A percentile compares a stretch with the other conserved stretches of the same genome.
These are phyloP conservation scores for Botrytis galanthina DNA, from an alignment of 2,329 filamentous ascomycete species.

Conservation along the genomic window DNA sequence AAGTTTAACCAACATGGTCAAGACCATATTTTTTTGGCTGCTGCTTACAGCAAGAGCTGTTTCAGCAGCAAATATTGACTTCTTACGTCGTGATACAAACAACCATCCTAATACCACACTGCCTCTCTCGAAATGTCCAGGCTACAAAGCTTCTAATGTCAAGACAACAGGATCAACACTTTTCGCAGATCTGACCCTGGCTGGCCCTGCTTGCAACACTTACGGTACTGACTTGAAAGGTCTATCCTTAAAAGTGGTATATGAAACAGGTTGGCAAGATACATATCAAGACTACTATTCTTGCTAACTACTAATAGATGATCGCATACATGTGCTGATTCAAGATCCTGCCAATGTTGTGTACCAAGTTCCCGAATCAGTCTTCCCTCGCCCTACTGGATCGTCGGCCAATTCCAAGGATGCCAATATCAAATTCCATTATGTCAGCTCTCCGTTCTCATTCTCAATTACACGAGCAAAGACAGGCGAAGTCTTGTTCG, in stretches of 20 bases:
- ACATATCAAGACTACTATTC: constrained; percentile 32
- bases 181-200: constrained; percentile 57
- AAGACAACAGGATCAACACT: constrained; percentile 45
- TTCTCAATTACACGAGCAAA: constrained; percentile 54
- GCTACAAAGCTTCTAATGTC: constrained; percentile 53
- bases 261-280: constrained; percentile 52
- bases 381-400: constrained; percentile 52
- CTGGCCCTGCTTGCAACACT: constrained; percentile 57
- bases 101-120: constrained; percentile 18
- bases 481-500: constrained; percentile 55
- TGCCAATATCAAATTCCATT: constrained; percentile 51
- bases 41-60: background rate
- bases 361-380: constrained; percentile 60
- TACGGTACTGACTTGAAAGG: constrained; percentile 57
- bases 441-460: constrained; percentile 56
- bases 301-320: constrained; percentile 41
- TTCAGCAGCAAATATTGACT: constrained; percentile 3
- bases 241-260: constrained; percentile 58
- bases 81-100: background rate
- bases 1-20: background rate
- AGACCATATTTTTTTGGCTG: background rate
- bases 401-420: constrained; percentile 37
- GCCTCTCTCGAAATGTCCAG: constrained; percentile 45
- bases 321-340: constrained; percentile 63
- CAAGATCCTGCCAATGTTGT: constrained; percentile 56